Percentiles rank a stretch among this genome's conserved stretches.
Conservation (phyloP, 768 basidiomycete genomes). For the Chlorophyllum brunneum region DNA sequence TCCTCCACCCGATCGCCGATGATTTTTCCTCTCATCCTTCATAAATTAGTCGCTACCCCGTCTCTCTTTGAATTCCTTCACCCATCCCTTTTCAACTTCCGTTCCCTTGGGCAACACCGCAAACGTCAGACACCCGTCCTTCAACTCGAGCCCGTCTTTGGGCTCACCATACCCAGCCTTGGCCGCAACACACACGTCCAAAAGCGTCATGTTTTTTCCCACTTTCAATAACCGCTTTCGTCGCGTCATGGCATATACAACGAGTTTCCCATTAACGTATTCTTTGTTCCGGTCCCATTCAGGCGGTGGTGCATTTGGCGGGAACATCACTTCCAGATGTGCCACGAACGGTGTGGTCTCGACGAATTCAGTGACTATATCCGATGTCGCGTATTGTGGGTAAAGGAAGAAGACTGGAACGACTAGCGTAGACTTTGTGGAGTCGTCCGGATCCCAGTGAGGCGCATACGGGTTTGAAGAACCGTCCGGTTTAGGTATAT, state of each 20-base stretch:
- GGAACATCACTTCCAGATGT: conserved; percentile 82
- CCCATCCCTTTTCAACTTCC: conserved; percentile 75
- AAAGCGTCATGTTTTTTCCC: conserved; percentile 84
- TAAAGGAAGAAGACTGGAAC: conserved; percentile 93
- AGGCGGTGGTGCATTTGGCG: conserved; percentile 58
- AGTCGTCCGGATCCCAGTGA: conserved; percentile 64
- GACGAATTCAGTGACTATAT: conserved; percentile 81
- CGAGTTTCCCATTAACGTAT: conserved; percentile 61
- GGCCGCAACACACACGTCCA: conserved; percentile 67
- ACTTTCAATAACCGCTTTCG: conserved; percentile 80
- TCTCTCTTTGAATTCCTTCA: conserved; percentile 76
- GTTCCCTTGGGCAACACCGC: conserved; percentile 71
- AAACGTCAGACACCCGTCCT: conserved; percentile 78
- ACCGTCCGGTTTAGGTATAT: conserved; percentile 47
- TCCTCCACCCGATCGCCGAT: no score
- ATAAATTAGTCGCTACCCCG: conserved; percentile 28
- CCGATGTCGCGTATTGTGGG: conserved; percentile 85
- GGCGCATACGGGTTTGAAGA: conserved; percentile 57
- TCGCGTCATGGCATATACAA: conserved; percentile 81
- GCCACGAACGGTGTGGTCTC: conserved; percentile 81
- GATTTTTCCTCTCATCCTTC: no score
- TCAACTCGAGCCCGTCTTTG: conserved; percentile 79
- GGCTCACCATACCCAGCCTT: conserved; percentile 55
- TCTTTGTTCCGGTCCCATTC: conserved; percentile 74
- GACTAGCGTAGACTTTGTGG: conserved; percentile 56